Base-by-base conservation (phyloP, 306 rosid genomes). In the Carpinus fangiana region DNA sequence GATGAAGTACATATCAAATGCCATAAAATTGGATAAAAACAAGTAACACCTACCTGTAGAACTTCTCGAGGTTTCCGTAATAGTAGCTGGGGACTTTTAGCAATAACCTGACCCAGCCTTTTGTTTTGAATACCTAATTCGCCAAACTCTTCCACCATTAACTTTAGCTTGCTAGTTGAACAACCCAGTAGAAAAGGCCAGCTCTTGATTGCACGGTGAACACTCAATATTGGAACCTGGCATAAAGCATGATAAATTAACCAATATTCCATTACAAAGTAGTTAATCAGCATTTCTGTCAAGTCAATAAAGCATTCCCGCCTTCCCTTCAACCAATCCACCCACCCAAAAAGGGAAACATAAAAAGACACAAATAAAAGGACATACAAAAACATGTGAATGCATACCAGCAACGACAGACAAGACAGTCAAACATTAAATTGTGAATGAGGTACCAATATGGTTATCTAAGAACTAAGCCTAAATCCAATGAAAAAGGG, bases 141-240 rank as follows among this genome's bases (percentile, higher is more conserved):
- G 28, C 75, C 83, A 73, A 94, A 83, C 79, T 85, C 78, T 77
- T 88, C 91, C 62, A 90, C 84, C 92, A 90, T 87, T 85, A 80
- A 66, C 84, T 89, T 81, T 66, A 90, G 82, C 79, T 81, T 88
- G 91, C 88, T 80, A 65, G 95, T 86, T 71, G 98, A 92, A 86
- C 92, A 88, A 73, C 97, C 94, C 86, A 94, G 81, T 21, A 89
- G 72, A 82, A 88, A 91, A 66, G 98, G 98, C 91, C 93, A 92
- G 82, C 91, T 92, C 88, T 78, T 79, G 86, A 94, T 89, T 76
- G 93, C 95, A 78, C 28, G 57, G 48, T 69, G 88, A 67, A 88
- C 82, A 46, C 85, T 75, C 12, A 59, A 48, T 82, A 78, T 90
- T 17, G 92, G 84, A 62, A 94, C 91, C 98, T 94, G 80, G 38